Conservation (phyloP, 2,329 filamentous ascomycete genomes). For the Setomelanomma holmii region DNA sequence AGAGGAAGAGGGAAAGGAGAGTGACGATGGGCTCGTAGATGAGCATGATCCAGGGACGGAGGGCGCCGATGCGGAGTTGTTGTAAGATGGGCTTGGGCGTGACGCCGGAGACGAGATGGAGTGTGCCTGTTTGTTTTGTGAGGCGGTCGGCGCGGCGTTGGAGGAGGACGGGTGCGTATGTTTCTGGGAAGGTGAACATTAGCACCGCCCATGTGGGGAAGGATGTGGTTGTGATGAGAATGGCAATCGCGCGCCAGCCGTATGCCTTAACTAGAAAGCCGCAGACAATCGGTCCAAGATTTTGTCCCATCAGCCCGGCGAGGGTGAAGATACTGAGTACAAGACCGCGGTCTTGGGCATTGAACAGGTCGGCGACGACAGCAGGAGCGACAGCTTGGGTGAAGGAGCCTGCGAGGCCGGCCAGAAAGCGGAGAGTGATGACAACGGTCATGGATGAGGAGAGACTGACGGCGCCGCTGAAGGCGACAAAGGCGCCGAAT, state of each 20-base stretch:
- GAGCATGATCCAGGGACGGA: constrained; percentile 27
- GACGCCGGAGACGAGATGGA: constrained; percentile 57
- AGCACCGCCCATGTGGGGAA: constrained; percentile 37
- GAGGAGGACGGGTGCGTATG: constrained; percentile 66
- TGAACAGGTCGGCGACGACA: constrained; percentile 23
- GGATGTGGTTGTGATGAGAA: constrained; percentile 58
- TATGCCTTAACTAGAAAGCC: constrained; percentile 17
- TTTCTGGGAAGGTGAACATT: constrained; percentile 61
- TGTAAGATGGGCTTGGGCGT: constrained; percentile 5
- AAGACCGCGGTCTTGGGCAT: constrained; percentile 50
- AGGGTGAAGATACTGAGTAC: constrained; percentile 54
- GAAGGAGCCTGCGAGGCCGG: constrained; percentile 52
- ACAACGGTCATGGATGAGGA: too few species aligned
- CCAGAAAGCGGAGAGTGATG: constrained; percentile 54
- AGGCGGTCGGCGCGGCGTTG: constrained; percentile 66
- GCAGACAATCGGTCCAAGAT: constrained; percentile 53
- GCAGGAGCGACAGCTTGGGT: constrained; percentile 56
- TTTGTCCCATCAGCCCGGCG: constrained; percentile 57
- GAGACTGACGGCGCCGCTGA: too few species aligned
- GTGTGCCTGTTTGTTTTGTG: constrained; percentile 64
- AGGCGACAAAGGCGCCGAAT: too few species aligned
- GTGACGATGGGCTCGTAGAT: constrained; percentile 29
- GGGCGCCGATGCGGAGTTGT: constrained; percentile 26
- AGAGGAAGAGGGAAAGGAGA: constrained; percentile 29
- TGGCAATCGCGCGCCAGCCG: constrained; percentile 55